phyloP scores from a whole-genome alignment of 257 asterid genomes.

The Jaltomata sinuosa region DNA sequence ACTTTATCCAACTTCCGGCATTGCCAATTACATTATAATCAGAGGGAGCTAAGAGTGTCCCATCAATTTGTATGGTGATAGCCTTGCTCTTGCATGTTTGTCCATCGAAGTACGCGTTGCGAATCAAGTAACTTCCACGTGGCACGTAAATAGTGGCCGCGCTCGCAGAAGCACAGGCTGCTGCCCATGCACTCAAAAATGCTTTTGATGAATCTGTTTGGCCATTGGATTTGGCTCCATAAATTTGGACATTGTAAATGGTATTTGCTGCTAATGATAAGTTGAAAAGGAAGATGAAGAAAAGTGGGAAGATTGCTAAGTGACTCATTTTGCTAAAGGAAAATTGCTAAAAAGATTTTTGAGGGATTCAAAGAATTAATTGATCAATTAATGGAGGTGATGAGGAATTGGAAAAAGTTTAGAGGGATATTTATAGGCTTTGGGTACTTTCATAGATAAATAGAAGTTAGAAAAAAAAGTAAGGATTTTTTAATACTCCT shows the following conservation, averaged over 20 bases:
- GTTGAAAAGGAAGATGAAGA: neutral
- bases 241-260: neutral
- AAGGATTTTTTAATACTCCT: neutral
- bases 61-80: neutral
- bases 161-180: neutral
- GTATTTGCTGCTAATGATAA: neutral
- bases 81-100: neutral
- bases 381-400: neutral
- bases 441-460: too few relatives aligned
- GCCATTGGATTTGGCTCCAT: neutral
- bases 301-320: neutral
- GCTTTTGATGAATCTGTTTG: neutral
- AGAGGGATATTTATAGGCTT: neutral
- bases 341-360: too few relatives aligned
- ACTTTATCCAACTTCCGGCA: neutral
- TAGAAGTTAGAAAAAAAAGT: too few relatives aligned
- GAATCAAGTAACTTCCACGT: neutral
- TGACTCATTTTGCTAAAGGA: neutral
- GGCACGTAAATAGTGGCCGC: neutral
- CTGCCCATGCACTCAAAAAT: neutral
- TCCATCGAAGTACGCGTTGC: neutral
- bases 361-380: neutral
- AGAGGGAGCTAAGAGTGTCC: neutral
- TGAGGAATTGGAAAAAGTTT: neutral
- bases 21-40: neutral